Conservation (phyloP, 495 filamentous ascomycete species). For the Aspergillus bertholletiae region DNA sequence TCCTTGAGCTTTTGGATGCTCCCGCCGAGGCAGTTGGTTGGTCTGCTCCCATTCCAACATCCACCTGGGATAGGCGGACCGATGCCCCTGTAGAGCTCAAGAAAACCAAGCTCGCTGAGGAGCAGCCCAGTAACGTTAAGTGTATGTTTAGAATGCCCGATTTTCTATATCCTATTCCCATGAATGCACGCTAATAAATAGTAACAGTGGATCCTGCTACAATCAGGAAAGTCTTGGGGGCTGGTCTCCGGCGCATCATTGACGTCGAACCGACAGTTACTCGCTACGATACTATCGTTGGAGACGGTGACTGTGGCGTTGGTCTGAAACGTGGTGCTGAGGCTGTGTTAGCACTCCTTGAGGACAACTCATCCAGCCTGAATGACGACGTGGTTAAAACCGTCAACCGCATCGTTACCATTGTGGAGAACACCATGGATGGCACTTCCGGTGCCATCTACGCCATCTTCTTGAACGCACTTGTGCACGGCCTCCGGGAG, state of each 20-base stretch:
- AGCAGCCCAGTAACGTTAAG: constrained; percentile 67
- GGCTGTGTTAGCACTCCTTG: constrained; percentile 67
- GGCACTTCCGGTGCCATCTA: constrained; percentile 94
- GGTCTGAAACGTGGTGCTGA: constrained; percentile 89
- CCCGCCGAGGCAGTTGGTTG: constrained; percentile 84
- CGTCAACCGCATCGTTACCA: constrained; percentile 69
- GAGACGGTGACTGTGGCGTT: constrained; percentile 93
- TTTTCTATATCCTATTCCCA: neutral
- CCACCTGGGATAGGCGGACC: constrained; percentile 51
- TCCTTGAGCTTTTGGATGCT: constrained; percentile 85
- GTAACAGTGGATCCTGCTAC: constrained; percentile 54
- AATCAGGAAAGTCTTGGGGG: constrained; percentile 57
- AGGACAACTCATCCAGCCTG: constrained; percentile 42
- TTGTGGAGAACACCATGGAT: constrained; percentile 91
- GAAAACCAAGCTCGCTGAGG: constrained; percentile 50
- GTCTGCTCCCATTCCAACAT: constrained; percentile 62
- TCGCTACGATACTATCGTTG: constrained; percentile 85
- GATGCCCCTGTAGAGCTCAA: constrained; percentile 43
- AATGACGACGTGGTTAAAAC: constrained; percentile 68
- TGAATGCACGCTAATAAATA: constrained; percentile 13
- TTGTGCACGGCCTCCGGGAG: constrained; percentile 69
- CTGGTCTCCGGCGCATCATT: constrained; percentile 70
- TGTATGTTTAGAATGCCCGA: constrained; percentile 30
- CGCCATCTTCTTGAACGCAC: constrained; percentile 91
- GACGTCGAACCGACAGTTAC: constrained; percentile 80